Evolutionary conservation across 495 filamentous ascomycete species (phyloP), one percentile per base, ranked within the genome.

Genomic region (Hypoxylon crocopeplum): DNA sequence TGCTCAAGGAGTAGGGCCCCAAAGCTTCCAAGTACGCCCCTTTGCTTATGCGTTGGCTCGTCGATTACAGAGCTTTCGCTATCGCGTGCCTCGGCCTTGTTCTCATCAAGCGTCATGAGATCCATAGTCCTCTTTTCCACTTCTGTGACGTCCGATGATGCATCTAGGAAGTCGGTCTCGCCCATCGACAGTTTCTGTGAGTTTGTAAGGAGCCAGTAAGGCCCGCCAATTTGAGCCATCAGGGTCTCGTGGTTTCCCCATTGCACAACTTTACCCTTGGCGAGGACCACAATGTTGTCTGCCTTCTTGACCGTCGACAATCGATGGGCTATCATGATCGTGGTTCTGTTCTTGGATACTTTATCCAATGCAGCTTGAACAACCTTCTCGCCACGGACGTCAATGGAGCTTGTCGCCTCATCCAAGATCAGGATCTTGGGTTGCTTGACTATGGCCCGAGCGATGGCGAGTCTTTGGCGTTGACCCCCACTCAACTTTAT

Each of bases 341-440:
- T 86, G 2, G 84, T 87, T n/a, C 84, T 69, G 27, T 78, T 75
- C 34, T 75, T 72, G 0, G 80, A 85, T 37, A 77, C 73, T 59
- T 74, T 76, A 40, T 86, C 82, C 13, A 87, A 61, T 1, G 84
- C 80, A 5, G 74, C 74, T 59, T 86, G 83, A 3, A 87, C 83
- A 19, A 85, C 71, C n/a, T 76, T 73, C 60, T 87, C 84, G 13
- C 80, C 76, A 7, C 78, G 73, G 21, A 82, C 78, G 56, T 86
- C 84, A 19, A 87, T 80, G 24, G 82, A 78, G 46, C 77, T 85
- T 0, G 90, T 94, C 13, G 91, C 91, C 70, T 96, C 91, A 64
- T 95, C 91, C 5, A 96, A 74, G 25, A 96, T 86, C 4, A 96
- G 74, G 50, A 96, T 87, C n/a, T 84, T 83, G 0, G 92, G 90